phyloP scores from a whole-genome alignment of 805 yeast genomes.

The Yarrowia sp. region DNA sequence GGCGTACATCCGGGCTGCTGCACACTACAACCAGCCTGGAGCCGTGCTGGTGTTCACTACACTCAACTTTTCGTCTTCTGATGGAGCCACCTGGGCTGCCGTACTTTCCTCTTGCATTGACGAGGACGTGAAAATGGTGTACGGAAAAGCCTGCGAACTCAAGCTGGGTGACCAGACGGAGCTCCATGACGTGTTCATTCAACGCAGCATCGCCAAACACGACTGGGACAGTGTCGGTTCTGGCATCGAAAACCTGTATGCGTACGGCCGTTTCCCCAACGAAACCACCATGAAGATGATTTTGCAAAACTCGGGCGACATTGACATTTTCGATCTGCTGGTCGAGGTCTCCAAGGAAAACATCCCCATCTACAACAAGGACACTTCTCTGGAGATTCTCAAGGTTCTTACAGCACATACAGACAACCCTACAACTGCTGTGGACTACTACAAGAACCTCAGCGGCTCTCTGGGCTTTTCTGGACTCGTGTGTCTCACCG shows the following conservation, averaged over 20 bases:
- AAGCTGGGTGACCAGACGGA: background rate
- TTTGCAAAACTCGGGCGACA: background rate
- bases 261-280: slow-evolving; percentile 7
- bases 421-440: background rate
- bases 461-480: background rate
- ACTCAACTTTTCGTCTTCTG: background rate
- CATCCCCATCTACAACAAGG: slow-evolving; percentile 11
- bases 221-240: background rate
- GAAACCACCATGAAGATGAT: background rate
- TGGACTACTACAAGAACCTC: slow-evolving; percentile 2
- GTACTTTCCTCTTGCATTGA: slow-evolving; percentile 4
- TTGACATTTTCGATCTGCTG: slow-evolving; percentile 5
- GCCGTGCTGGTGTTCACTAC: background rate
- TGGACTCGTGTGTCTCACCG: background rate
- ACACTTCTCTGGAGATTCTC: background rate
- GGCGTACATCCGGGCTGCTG: slow-evolving; percentile 19
- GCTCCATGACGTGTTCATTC: background rate
- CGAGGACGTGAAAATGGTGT: slow-evolving; percentile 4
- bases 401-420: background rate
- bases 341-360: background rate
- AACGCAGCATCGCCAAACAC: background rate
- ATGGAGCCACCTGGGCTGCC: background rate
- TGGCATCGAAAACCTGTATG: slow-evolving; percentile 7
- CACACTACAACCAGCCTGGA: background rate
- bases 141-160: background rate